Base-by-base conservation (phyloP, 2,329 filamentous ascomycete genomes). In the Rugonectria rugulosa region DNA sequence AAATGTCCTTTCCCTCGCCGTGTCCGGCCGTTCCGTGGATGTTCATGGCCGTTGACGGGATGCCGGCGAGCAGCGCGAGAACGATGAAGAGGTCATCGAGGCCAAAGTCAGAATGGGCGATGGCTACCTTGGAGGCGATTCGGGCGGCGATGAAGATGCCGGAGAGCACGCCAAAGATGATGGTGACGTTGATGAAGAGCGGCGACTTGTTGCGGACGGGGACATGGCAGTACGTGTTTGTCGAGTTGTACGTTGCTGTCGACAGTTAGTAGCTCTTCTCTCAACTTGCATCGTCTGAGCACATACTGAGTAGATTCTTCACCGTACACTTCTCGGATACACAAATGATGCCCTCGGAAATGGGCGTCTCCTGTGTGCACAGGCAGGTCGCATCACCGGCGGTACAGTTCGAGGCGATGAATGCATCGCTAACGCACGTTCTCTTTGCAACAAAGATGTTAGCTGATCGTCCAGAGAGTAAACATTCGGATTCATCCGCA, bases 371-470 rank as follows among this genome's bases (percentile, higher is more conserved):
- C 10, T 58, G 51, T 1, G 59, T 34, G 36, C 67, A 68, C 14
- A 71, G 43, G 24, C 69, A 71, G 2, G 53, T 53, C 17, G 60
- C 48, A 15, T 71, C 61, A 31, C 56, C 57, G 2, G 50, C 49
- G 11, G 56, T 44, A 34, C 68, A 70, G 27, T 36, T 52, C 15
- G 61, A 61, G 5, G 38, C 46, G 15, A 34, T 31, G 26, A 65
- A 36, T n/a, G 62, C 55, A 31, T 57, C 44, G 49, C 36, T 46
- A 32, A 63, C 49, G 37, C 62, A 65, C 11, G 48, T 42, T 15
- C 41, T 32, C 62, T 65, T 20, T 2, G n/a, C 20, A n/a, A n/a
- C n/a, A n/a, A 21, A n/a, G 12, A 9, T 3, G 11, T 67, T 53
- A 66, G 64, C 21, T 21, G 29, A 53, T 41, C 6, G 20, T 14